Percentiles rank a stretch among this genome's conserved stretches.
phyloP scores from a whole-genome alignment of 345 rosid genomes.

The Kandelia obovata region DNA sequence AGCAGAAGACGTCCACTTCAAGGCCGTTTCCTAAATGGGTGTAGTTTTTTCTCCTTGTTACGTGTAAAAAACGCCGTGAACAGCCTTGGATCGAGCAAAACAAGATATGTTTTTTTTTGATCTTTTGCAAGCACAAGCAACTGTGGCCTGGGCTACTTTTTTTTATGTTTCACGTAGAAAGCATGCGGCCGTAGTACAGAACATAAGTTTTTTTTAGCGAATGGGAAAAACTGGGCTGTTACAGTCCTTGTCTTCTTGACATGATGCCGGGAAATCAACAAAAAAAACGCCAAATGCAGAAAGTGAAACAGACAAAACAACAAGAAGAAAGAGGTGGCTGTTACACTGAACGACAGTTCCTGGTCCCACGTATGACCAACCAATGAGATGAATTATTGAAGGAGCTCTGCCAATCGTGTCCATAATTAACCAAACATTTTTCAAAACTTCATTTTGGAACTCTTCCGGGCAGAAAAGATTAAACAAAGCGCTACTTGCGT shows the following conservation, averaged over 20 bases:
- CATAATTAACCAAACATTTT: not conserved
- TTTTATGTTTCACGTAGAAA: constrained; percentile 23
- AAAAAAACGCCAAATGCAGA: not conserved
- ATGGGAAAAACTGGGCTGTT: not conserved
- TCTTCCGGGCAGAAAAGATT: not conserved
- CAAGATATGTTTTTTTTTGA: constrained; percentile 12
- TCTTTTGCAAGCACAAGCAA: constrained; percentile 24
- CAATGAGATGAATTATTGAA: not conserved
- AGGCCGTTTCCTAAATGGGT: constrained; percentile 17
- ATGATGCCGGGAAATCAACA: not conserved
- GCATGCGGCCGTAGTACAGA: constrained; percentile 13
- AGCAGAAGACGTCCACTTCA: constrained; percentile 27
- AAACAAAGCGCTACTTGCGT: not conserved
- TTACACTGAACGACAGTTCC: not conserved
- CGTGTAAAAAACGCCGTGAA: constrained; percentile 19
- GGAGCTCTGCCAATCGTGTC: not conserved
- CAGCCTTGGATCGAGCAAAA: constrained; percentile 32
- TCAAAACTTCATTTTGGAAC: not conserved
- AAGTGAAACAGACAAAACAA: not conserved
- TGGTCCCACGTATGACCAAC: not conserved
- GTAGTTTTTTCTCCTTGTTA: not conserved
- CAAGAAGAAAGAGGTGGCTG: not conserved
- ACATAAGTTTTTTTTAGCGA: not conserved
- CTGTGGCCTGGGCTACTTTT: constrained; percentile 16
- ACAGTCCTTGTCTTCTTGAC: not conserved